A percentile compares a stretch with the other conserved stretches of the same genome.
Conservation (phyloP, 2,329 filamentous ascomycete genomes). For the Epichloe typhina region DNA sequence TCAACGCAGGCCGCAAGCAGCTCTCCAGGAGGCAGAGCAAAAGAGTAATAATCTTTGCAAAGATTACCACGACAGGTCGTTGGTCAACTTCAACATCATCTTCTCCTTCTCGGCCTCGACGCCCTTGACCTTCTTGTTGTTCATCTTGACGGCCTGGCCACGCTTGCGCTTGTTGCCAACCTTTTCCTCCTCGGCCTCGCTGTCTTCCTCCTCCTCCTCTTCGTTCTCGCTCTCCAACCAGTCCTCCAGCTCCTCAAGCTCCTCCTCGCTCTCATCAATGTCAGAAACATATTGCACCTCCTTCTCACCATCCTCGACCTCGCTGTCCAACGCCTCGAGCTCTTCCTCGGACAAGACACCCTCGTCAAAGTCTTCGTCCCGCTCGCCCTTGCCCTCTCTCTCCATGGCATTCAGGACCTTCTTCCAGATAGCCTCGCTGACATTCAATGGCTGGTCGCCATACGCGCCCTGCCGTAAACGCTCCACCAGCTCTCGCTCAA, state of each 20-base stretch:
- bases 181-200: constrained; percentile 43
- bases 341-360: constrained; percentile 71
- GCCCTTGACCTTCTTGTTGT: constrained; percentile 33
- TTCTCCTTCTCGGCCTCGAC: constrained; percentile 60
- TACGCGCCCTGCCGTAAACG: constrained; percentile 84
- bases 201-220: constrained; percentile 42
- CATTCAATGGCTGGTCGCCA: constrained; percentile 86
- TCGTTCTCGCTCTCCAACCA: constrained; percentile 69
- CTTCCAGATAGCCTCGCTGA: constrained; percentile 92
- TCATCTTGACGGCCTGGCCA: constrained; percentile 33
- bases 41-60: neutral
- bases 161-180: constrained; percentile 44
- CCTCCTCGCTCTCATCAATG: constrained; percentile 71
- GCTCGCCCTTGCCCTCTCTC: constrained; percentile 65
- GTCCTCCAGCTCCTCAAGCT: constrained; percentile 72
- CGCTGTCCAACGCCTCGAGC: constrained; percentile 55
- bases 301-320: constrained; percentile 58
- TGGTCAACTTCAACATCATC: constrained; percentile 25
- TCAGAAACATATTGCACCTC: constrained; percentile 91
- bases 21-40: too few relatives aligned
- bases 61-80: constrained; percentile 29
- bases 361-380: constrained; percentile 80
- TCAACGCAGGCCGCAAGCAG: too few relatives aligned
- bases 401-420: constrained; percentile 88
- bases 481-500: constrained; percentile 90